Evolutionary conservation across 2,329 filamentous ascomycete species (phyloP).

Genomic region (Fusarium ambrosium): DNA sequence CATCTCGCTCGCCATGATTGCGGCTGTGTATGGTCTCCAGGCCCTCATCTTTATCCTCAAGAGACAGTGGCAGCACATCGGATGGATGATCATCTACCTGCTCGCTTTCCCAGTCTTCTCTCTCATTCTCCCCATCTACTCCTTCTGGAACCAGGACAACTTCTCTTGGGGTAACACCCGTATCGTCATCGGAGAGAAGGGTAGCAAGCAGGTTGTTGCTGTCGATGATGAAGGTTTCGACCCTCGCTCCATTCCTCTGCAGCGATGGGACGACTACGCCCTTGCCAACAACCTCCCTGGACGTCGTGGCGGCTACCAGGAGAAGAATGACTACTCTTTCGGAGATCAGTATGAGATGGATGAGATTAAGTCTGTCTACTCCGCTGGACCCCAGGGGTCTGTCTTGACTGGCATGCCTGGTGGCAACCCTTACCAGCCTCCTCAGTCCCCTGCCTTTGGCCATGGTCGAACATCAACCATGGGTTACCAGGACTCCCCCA

Average conservation of each 20-base stretch:
- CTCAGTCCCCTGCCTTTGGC: constrained; percentile 81
- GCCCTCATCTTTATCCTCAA: constrained; percentile 97
- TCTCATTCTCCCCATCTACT: constrained; percentile 92
- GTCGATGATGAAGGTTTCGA: constrained; percentile 89
- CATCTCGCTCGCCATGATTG: constrained; percentile 90
- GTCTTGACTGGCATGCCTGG: constrained; percentile 86
- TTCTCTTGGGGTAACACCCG: constrained; percentile 99
- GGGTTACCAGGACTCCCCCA: constrained; percentile 63
- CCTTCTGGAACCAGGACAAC: constrained; percentile 99
- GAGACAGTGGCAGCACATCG: constrained; percentile 97
- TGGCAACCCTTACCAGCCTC: constrained; percentile 83
- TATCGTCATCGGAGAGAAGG: constrained; percentile 95
- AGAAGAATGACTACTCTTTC: constrained; percentile 75
- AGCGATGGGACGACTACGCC: constrained; percentile 98
- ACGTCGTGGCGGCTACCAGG: constrained; percentile 79
- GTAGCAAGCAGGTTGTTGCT: constrained; percentile 89
- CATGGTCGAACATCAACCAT: constrained; percentile 60
- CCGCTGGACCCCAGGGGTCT: constrained; percentile 88
- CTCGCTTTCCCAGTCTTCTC: constrained; percentile 96
- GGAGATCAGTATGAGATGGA: constrained; percentile 94
- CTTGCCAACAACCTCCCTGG: constrained; percentile 88
- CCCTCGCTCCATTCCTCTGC: constrained; percentile 90
- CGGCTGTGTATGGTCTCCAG: constrained; percentile 93
- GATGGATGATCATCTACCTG: constrained; percentile 99
- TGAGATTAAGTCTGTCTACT: constrained; percentile 97